Evolutionary conservation across 2,329 filamentous ascomycete species (phyloP), one percentile per base, ranked within the genome.

Genomic region (Shiraia sp.): DNA sequence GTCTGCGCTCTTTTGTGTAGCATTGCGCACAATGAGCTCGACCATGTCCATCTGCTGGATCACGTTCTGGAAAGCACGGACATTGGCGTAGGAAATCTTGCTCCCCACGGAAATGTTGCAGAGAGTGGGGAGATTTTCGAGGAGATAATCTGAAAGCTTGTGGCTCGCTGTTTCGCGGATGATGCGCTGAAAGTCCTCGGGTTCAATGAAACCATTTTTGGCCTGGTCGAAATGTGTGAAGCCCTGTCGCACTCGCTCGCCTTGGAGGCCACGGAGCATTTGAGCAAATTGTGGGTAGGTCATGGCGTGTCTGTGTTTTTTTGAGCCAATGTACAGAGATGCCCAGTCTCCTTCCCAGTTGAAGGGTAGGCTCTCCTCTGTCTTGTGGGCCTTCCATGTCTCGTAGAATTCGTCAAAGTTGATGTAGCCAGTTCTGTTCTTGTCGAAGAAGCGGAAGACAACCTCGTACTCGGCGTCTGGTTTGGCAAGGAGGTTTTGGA

Each of bases 391-490:
- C 72, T 92, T 87, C 73, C 95, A 96, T 44, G 92, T 76, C 45
- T 83, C 80, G 65, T 89, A 84, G 73, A 99, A 91, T 60, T 90
- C 83, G 27, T 95, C 87, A 65, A 92, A 96, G 69, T 91, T 92
- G 63, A 99, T 90, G 34, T 81, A 81, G 47, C 93, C 93, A 14
- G 83, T 87, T 48, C 88, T 82, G 36, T 92, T 85, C 59, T 89
- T 80, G 66, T 97, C 92, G 72, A 99, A 99, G 40, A 99, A 81
- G 60, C 93, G 88, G 75, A 97, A 99, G 12, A 93, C 92, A 60
- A 99, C 96, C 72, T 97, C 91, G 74, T 99, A 99, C 75, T 99
- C 93, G 69, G 93, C 93, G 66, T 97, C 93, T 49, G 93, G 88
- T 74, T 96, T 97, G 57, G 80, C 79, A 45, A 99, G 84, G 51